These are phyloP conservation scores for Suhomyces wounanorum DNA, from an alignment of 1,139 yeast genomes.

Conservation along the genomic window DNA sequence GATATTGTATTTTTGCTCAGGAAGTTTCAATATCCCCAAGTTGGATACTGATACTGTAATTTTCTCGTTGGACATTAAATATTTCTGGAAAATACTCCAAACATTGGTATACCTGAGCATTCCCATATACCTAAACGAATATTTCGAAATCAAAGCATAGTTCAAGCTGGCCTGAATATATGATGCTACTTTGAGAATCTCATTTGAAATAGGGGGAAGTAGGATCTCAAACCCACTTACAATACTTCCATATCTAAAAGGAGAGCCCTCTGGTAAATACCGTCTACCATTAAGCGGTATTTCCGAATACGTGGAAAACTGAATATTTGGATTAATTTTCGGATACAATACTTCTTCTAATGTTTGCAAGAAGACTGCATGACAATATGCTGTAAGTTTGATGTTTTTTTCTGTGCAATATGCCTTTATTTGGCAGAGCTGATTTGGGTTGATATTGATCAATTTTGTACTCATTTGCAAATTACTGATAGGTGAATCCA, in stretches of 20 bases:
- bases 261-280: slow-evolving; percentile 14
- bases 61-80: slow-evolving; percentile 10
- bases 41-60: slow-evolving; percentile 25
- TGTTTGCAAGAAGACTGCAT: slow-evolving; percentile 12
- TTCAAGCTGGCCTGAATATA: neutral
- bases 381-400: slow-evolving; percentile 17
- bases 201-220: slow-evolving; percentile 18
- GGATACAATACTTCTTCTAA: slow-evolving; percentile 10
- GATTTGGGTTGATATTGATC: slow-evolving; percentile 13
- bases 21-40: slow-evolving; percentile 19
- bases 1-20: neutral
- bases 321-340: slow-evolving; percentile 1
- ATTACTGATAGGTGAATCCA: neutral
- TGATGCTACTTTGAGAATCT: neutral
- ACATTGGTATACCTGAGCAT: slow-evolving; percentile 18
- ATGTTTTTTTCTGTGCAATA: slow-evolving; percentile 11
- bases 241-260: slow-evolving; percentile 24
- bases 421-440: slow-evolving; percentile 5
- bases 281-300: slow-evolving; percentile 18
- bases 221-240: slow-evolving; percentile 22
- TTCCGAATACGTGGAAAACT: slow-evolving; percentile 13
- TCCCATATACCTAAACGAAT: slow-evolving; percentile 10
- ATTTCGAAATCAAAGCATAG: neutral
- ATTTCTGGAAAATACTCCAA: slow-evolving; percentile 14
- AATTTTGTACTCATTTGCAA: slow-evolving; percentile 10